Evolutionary conservation across 2,329 filamentous ascomycete genomes (phyloP), one percentile per base, ranked within the genome.

Genomic region (Chalaropsis ovoidea): DNA sequence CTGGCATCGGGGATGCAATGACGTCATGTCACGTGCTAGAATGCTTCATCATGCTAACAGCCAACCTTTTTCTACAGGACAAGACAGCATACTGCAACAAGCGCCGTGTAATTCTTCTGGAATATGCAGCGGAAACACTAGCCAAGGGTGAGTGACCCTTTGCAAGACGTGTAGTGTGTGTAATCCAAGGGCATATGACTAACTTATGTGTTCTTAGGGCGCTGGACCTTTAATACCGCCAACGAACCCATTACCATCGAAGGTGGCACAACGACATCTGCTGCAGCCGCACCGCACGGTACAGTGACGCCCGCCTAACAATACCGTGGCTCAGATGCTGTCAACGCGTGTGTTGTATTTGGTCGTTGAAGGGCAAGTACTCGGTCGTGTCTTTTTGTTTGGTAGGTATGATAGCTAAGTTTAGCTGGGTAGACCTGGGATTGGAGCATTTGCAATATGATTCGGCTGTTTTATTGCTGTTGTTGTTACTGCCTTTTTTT

Each of bases 51-150:
- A 6, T 15, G 10, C 54, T 54, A 49, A 47, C 54, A 39, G 11
- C 35, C 41, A 31, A 24, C 10, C 49, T 13, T 63, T 63, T 61
- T 5, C 5, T 39, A 61, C 56, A 69, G 68, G 93, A 99, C 76
- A 97, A 96, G 81, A 99, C 93, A 3, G 85, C 91, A 0, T 99
- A 99, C 75, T 99, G 95, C 78, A 96, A 89, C 75, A 93, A 94
- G 76, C 83, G 94, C 64, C 83, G 94, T 56, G 82, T 96, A 27
- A 96, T 97, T 69, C 75, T 99, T 10, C 80, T 99, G 22, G 90
- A 91, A 65, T 90, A 96, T 71, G 97, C 94, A 1, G 94, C 94
- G 0, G 88, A 96, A 70, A 96, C 95, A 71, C 78, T 99, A 63
- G 91, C 89, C 71, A 86, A 89, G 73, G 88, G 93, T 94, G 81